These are phyloP conservation scores for Auricularia heimuer DNA, from an alignment of 768 basidiomycete species.

Conservation along the genomic window DNA sequence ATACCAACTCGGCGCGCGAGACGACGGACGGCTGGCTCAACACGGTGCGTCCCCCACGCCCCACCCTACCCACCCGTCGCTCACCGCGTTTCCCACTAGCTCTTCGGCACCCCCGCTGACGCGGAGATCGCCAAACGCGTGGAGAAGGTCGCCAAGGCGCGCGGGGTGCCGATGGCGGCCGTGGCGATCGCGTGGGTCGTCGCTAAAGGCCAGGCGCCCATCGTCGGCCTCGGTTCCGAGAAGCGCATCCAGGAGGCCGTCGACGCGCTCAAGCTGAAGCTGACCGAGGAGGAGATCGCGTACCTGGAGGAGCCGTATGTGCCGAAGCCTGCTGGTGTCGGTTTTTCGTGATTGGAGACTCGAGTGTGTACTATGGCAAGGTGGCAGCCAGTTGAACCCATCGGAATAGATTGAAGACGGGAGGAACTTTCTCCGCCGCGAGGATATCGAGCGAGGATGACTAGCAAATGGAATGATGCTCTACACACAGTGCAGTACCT, in stretches of 20 bases:
- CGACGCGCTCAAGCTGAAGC: slow-evolving; percentile 41
- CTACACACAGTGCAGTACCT: too few species aligned
- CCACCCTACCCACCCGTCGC: background rate
- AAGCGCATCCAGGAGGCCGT: background rate
- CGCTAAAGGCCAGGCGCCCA: slow-evolving; percentile 26
- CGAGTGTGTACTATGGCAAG: too few species aligned
- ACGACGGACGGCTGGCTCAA: background rate
- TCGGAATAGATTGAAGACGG: too few species aligned
- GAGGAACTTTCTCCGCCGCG: too few species aligned
- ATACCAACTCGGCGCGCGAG: background rate
- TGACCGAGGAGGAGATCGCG: slow-evolving; percentile 48
- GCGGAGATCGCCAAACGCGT: slow-evolving; percentile 22
- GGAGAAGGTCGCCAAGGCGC: slow-evolving; percentile 44
- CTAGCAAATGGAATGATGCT: too few species aligned
- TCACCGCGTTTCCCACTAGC: background rate
- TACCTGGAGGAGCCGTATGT: slow-evolving; percentile 46
- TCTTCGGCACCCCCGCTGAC: background rate
- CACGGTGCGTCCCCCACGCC: background rate
- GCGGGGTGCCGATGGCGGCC: slow-evolving; percentile 46
- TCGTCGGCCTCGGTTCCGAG: background rate
- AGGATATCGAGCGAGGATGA: too few species aligned
- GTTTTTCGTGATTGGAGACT: too few species aligned
- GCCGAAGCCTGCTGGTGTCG: slow-evolving; percentile 18
- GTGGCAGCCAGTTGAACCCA: too few species aligned
- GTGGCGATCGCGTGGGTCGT: slow-evolving; percentile 45